phyloP scores from a whole-genome alignment of 805 yeast species.

The Monosporozyma aerobia region DNA sequence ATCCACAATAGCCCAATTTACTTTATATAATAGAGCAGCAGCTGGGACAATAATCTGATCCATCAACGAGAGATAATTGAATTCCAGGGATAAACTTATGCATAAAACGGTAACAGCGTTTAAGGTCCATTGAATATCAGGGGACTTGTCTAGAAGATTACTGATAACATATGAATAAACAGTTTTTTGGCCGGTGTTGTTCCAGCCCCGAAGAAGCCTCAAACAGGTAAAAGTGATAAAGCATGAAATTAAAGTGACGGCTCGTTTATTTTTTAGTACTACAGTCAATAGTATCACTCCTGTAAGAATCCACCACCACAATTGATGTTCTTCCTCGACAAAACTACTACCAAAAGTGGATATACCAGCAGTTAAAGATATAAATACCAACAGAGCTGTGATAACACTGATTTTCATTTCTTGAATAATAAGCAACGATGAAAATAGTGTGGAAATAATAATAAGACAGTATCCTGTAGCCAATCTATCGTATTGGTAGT shows the following conservation, averaged over 20 bases:
- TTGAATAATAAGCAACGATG: background rate
- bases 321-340: constrained; percentile 91
- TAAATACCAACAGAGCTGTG: constrained; percentile 13
- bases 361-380: constrained; percentile 35
- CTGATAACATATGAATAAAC: constrained; percentile 42
- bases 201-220: constrained; percentile 73
- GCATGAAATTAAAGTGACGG: constrained; percentile 5
- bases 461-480: constrained; percentile 20
- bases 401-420: background rate
- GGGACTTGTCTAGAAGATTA: constrained; percentile 31
- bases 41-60: constrained; percentile 37
- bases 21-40: constrained; percentile 45
- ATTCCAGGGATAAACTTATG: constrained; percentile 8
- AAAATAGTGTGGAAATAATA: constrained; percentile 9
- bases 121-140: constrained; percentile 39
- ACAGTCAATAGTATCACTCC: constrained; percentile 17
- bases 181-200: constrained; percentile 81
- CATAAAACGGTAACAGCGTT: constrained; percentile 33
- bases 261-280: background rate
- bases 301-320: constrained; percentile 80
- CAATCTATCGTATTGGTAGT: constrained; percentile 54
- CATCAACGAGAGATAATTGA: constrained; percentile 29
- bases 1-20: constrained; percentile 42
- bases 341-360: constrained; percentile 79
- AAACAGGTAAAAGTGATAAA: constrained; percentile 28